Percentiles rank a stretch among this genome's conserved stretches.
Conservation (phyloP, 768 basidiomycete species). For the Serendipita sp. region DNA sequence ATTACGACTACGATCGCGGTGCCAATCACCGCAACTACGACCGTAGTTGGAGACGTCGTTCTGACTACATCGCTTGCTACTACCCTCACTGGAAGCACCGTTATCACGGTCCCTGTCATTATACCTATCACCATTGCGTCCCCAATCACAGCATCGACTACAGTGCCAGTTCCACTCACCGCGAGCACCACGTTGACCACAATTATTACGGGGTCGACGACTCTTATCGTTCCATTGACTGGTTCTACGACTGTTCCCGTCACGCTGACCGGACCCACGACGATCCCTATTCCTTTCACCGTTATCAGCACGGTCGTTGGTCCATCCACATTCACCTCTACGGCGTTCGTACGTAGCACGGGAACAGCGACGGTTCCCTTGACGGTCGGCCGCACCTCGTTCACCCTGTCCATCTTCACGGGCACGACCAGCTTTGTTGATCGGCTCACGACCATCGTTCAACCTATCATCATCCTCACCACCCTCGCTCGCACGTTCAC, state of each 20-base stretch:
- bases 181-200: background rate
- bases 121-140: background rate
- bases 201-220: background rate
- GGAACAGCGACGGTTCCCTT: background rate
- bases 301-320: background rate
- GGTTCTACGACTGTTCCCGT: too few relatives aligned
- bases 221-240: background rate
- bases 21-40: background rate
- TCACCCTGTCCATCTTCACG: background rate
- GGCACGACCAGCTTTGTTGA: background rate
- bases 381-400: background rate
- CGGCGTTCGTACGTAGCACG: too few relatives aligned
- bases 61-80: background rate
- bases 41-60: background rate
- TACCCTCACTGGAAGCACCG: background rate
- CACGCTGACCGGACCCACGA: background rate
- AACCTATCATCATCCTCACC: background rate
- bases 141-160: background rate
- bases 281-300: background rate
- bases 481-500: too few relatives aligned
- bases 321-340: background rate
- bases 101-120: background rate
- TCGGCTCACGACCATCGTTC: background rate
- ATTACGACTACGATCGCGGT: background rate
- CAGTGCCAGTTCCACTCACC: background rate